Conservation (phyloP, 345 rosid species). For the Microcos paniculata region DNA sequence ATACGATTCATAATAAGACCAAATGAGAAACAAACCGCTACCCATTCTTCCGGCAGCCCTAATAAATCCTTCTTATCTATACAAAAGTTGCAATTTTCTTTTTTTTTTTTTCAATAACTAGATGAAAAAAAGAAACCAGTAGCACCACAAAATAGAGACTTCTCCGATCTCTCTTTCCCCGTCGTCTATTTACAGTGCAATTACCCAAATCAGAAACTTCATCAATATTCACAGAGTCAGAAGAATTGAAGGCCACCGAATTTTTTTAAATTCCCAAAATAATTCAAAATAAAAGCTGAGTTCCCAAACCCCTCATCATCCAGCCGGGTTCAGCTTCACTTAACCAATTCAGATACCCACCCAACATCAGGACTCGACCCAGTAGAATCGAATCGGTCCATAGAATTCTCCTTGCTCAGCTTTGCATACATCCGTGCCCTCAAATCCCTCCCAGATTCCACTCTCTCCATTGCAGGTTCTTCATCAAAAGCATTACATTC, state of each 20-base stretch:
- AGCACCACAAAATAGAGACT: conserved; percentile 35
- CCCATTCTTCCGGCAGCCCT: conserved; percentile 31
- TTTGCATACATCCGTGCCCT: conserved; percentile 52
- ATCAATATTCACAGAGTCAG: conserved; percentile 32
- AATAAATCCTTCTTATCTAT: conserved; percentile 21
- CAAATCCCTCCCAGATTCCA: conserved; percentile 64
- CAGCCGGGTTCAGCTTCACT: conserved; percentile 21
- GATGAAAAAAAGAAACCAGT: neutral
- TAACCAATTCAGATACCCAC: conserved; percentile 47
- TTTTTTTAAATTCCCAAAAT: conserved; percentile 10
- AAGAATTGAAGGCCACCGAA: conserved; percentile 27
- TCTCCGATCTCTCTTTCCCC: conserved; percentile 18
- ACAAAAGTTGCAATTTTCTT: conserved; percentile 16
- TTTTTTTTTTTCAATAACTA: neutral
- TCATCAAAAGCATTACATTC: conserved; percentile 35
- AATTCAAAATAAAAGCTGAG: neutral
- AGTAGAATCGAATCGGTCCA: conserved; percentile 26
- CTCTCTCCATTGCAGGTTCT: conserved; percentile 58
- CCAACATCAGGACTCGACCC: conserved; percentile 40
- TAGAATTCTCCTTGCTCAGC: conserved; percentile 53
- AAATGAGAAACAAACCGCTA: conserved; percentile 25
- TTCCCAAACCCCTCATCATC: neutral
- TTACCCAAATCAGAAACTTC: conserved; percentile 1
- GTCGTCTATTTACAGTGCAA: conserved; percentile 30
- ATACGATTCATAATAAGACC: conserved; percentile 11